phyloP scores from a whole-genome alignment of 495 filamentous ascomycete species.

The Podospora didyma region DNA sequence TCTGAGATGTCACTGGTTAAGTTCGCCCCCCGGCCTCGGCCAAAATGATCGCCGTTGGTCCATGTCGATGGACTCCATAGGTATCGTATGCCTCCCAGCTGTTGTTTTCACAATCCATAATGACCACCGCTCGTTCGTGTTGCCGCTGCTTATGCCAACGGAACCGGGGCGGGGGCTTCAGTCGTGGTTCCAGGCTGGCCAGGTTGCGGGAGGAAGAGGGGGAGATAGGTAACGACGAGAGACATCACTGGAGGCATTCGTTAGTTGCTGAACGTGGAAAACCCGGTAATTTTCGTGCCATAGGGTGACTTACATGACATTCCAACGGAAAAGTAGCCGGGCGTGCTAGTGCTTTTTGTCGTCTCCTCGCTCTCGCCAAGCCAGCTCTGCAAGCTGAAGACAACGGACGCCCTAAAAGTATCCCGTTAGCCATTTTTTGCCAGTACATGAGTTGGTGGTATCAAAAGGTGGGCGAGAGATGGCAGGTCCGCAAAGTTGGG shows the following conservation, averaged over 20 bases:
- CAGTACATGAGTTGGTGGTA: neutral
- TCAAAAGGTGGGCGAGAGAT: neutral
- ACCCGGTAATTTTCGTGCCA: neutral
- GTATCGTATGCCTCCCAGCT: too few species aligned
- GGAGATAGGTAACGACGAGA: slow-evolving; percentile 76
- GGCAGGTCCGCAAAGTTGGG: neutral
- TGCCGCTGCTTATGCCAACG: slow-evolving; percentile 1
- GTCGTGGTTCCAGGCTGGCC: slow-evolving; percentile 27
- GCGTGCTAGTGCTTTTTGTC: slow-evolving; percentile 61
- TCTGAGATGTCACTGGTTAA: too few species aligned
- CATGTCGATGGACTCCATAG: too few species aligned
- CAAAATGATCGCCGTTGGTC: too few species aligned
- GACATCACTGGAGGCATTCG: slow-evolving; percentile 59
- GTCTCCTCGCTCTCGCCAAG: slow-evolving; percentile 77
- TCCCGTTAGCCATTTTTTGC: neutral
- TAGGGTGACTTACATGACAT: slow-evolving; percentile 74
- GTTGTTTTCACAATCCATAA: too few species aligned
- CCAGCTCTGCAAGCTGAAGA: slow-evolving; percentile 82
- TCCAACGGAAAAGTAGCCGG: slow-evolving; percentile 77
- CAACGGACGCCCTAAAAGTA: slow-evolving; percentile 66
- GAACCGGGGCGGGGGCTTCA: slow-evolving; percentile 42
- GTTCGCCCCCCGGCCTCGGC: too few species aligned
- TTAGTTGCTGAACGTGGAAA: too few species aligned
- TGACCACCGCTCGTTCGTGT: neutral
- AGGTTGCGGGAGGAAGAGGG: slow-evolving; percentile 69